A percentile compares a stretch with the other conserved stretches of the same genome.
Evolutionary conservation across 2,329 filamentous ascomycete genomes (phyloP).

Genomic region (Blastomyces parvus): DNA sequence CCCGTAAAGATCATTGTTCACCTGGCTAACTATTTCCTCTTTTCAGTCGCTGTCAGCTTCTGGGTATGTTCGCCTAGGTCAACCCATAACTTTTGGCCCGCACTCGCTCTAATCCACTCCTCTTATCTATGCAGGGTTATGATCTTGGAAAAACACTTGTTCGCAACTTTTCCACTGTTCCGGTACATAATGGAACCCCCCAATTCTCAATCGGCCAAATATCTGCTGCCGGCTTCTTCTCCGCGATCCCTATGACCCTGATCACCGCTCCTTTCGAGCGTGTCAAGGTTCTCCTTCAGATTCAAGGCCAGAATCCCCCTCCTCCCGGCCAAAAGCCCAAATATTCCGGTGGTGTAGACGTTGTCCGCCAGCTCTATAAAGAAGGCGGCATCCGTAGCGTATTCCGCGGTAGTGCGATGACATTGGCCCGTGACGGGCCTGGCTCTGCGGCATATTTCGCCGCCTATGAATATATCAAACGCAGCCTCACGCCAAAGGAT

Average conservation of each 20-base stretch:
- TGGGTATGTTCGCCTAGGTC: slow-evolving; percentile 39
- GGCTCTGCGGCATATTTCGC: slow-evolving; percentile 94
- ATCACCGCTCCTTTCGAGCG: slow-evolving; percentile 99
- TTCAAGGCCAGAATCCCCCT: slow-evolving; percentile 82
- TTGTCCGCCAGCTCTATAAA: slow-evolving; percentile 84
- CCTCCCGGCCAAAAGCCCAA: slow-evolving; percentile 84
- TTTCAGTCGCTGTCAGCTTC: slow-evolving; percentile 55
- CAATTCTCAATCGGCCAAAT: slow-evolving; percentile 77
- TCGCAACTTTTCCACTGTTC: slow-evolving; percentile 52
- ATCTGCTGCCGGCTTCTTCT: slow-evolving; percentile 92
- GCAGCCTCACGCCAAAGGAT: slow-evolving; percentile 72
- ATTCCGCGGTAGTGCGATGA: slow-evolving; percentile 84
- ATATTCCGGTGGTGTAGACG: slow-evolving; percentile 78
- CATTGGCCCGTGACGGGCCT: slow-evolving; percentile 84
- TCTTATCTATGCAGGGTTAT: slow-evolving; percentile 66
- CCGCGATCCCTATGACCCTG: slow-evolving; percentile 89
- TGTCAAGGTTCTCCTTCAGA: slow-evolving; percentile 95
- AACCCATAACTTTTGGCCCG: background rate
- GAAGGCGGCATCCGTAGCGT: slow-evolving; percentile 85
- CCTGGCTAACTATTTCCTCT: slow-evolving; percentile 8
- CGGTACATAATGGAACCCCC: slow-evolving; percentile 49
- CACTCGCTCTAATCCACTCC: background rate
- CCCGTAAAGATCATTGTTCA: background rate
- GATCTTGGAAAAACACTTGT: slow-evolving; percentile 91
- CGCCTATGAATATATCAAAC: slow-evolving; percentile 93